Percentiles rank a stretch among this genome's conserved stretches.
Evolutionary conservation across 139 green algal species (phyloP).

Genomic region (Pleodorina starrii): DNA sequence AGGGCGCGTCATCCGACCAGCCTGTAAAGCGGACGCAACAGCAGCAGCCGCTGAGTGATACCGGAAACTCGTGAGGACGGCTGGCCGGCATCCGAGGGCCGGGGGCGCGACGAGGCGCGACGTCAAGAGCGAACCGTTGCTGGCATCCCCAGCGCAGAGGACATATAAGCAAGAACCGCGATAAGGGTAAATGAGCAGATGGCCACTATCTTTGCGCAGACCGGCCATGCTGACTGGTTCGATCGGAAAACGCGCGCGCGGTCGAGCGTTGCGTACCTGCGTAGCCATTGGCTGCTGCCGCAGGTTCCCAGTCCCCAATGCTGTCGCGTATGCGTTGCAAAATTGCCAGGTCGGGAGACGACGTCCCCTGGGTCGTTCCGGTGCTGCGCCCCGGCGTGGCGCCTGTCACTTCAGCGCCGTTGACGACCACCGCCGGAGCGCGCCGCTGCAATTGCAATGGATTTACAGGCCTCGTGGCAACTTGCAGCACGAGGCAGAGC

Average conservation of each 20-base stretch:
- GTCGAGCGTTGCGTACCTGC: too few relatives aligned
- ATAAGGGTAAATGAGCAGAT: too few relatives aligned
- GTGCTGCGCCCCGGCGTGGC: neutral
- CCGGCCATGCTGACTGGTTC: too few relatives aligned
- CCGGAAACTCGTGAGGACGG: too few relatives aligned
- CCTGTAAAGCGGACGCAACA: conserved; percentile 29
- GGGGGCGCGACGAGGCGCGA: too few relatives aligned
- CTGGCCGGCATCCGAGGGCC: too few relatives aligned
- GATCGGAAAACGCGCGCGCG: too few relatives aligned
- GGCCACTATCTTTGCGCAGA: too few relatives aligned
- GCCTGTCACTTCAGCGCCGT: neutral
- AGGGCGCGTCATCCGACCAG: conserved; percentile 6
- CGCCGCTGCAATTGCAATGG: neutral
- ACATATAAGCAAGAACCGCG: too few relatives aligned
- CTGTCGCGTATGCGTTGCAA: neutral
- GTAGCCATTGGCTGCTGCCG: conserved; percentile 1
- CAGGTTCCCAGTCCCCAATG: conserved; percentile 16
- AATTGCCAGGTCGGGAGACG: neutral
- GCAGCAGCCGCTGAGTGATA: too few relatives aligned
- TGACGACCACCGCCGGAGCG: neutral
- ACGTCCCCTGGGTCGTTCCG: conserved; percentile 14
- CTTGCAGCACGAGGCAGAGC: neutral
- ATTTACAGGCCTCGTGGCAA: neutral
- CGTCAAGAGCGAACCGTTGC: too few relatives aligned
- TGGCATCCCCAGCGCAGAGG: too few relatives aligned